A percentile compares a stretch with the other conserved stretches of the same genome.
These are phyloP conservation scores for Pseudogymnoascus destructans DNA, from an alignment of 2,329 filamentous ascomycete species.

Conservation along the genomic window DNA sequence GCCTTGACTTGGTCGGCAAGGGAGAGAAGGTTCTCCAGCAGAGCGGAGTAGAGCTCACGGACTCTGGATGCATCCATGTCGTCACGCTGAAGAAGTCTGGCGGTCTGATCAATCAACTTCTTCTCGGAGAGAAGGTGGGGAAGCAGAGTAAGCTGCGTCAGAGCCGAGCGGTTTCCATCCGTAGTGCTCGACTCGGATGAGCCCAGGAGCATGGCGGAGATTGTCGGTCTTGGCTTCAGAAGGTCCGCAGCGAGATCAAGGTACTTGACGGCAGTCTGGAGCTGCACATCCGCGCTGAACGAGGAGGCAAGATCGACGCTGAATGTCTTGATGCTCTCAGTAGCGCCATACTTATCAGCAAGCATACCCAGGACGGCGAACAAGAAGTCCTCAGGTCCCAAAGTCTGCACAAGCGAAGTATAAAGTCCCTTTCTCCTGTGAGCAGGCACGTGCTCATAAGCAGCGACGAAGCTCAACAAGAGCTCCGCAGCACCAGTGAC, in stretches of 20 bases:
- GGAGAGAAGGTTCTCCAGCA: slow-evolving; percentile 51
- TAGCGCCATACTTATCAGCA: slow-evolving; percentile 75
- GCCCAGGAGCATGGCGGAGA: slow-evolving; percentile 61
- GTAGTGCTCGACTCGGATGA: slow-evolving; percentile 34
- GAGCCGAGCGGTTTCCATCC: slow-evolving; percentile 38
- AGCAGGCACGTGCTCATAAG: slow-evolving; percentile 88
- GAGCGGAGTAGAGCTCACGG: slow-evolving; percentile 53
- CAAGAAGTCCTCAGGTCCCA: slow-evolving; percentile 76
- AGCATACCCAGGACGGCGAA: slow-evolving; percentile 82
- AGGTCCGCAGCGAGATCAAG: slow-evolving; percentile 63
- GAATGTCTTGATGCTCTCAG: slow-evolving; percentile 61
- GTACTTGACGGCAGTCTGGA: slow-evolving; percentile 65
- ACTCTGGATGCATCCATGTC: slow-evolving; percentile 55
- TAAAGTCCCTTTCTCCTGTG: slow-evolving; percentile 77
- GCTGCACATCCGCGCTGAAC: slow-evolving; percentile 62
- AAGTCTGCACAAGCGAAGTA: slow-evolving; percentile 67
- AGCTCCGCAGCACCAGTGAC: slow-evolving; percentile 77
- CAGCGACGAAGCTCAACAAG: slow-evolving; percentile 88
- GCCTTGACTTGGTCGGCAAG: slow-evolving; percentile 52
- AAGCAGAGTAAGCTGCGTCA: slow-evolving; percentile 42
- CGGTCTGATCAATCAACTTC: slow-evolving; percentile 42
- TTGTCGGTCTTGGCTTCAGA: slow-evolving; percentile 58
- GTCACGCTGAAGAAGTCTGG: slow-evolving; percentile 43
- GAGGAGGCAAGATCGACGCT: slow-evolving; percentile 58
- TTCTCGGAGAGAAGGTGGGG: slow-evolving; percentile 45